A percentile compares a stretch with the other conserved stretches of the same genome.
Evolutionary conservation across 495 filamentous ascomycete species (phyloP).

Genomic region (Aspergillus egyptiacus): DNA sequence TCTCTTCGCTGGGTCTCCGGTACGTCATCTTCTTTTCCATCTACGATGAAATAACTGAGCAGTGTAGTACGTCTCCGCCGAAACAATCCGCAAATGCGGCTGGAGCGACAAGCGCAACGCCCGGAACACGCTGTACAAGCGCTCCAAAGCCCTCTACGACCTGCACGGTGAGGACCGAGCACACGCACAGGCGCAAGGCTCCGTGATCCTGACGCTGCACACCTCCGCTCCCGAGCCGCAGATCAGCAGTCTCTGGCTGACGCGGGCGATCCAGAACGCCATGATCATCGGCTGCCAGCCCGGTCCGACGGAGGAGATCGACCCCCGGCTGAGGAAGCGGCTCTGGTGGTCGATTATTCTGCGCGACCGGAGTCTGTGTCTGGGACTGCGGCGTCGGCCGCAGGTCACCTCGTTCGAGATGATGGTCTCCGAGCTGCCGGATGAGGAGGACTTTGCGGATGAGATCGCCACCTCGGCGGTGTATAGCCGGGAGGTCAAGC

Average conservation of each 20-base stretch:
- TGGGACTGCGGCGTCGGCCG: constrained; percentile 42
- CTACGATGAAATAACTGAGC: background rate
- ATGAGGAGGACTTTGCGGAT: constrained; percentile 36
- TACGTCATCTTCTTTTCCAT: constrained; percentile 18
- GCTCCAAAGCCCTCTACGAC: constrained; percentile 37
- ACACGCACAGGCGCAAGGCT: constrained; percentile 36
- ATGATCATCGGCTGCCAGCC: constrained; percentile 38
- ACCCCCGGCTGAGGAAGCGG: constrained; percentile 32
- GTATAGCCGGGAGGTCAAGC: constrained; percentile 38
- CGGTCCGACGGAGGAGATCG: constrained; percentile 11
- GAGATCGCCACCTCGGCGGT: constrained; percentile 39
- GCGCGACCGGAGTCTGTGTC: constrained; percentile 43
- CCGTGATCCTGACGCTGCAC: constrained; percentile 40
- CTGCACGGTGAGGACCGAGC: constrained; percentile 25
- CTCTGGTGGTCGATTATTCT: constrained; percentile 49
- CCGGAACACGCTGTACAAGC: constrained; percentile 36
- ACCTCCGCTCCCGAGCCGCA: constrained; percentile 32
- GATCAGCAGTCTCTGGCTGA: constrained; percentile 43
- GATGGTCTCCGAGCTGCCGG: constrained; percentile 28
- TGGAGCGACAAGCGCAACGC: constrained; percentile 39
- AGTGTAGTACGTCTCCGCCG: constrained; percentile 35
- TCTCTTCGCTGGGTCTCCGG: constrained; percentile 42
- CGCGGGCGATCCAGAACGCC: constrained; percentile 42
- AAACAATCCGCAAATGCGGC: constrained; percentile 36
- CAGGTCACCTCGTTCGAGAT: constrained; percentile 41